Evolutionary conservation across 1,284 basidiomycete species (phyloP).

Genomic region (Fistulinella cinereoalba): DNA sequence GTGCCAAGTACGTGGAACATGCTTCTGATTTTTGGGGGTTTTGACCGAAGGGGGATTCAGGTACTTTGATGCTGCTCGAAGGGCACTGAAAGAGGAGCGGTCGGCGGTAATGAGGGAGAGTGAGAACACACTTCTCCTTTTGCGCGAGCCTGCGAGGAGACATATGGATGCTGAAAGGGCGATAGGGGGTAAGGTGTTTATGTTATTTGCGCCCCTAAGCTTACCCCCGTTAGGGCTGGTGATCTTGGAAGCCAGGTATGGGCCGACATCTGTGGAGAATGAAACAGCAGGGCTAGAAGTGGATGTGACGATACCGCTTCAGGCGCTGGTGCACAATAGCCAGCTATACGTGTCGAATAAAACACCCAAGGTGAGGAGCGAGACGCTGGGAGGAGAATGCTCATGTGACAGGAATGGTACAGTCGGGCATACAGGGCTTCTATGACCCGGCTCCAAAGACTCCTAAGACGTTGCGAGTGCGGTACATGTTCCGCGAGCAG

Average conservation of each 20-base stretch:
- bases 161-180: conserved; percentile 42
- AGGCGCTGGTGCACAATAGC: conserved; percentile 77
- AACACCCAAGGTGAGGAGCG: conserved; percentile 60
- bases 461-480: conserved; percentile 64
- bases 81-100: conserved; percentile 56
- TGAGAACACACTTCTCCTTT: conserved; percentile 46
- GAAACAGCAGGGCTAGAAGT: conserved; percentile 54
- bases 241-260: conserved; percentile 64
- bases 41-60: conserved; percentile 36
- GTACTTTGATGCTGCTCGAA: conserved; percentile 50
- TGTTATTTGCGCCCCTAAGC: conserved; percentile 1
- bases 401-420: too few relatives aligned
- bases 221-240: conserved; percentile 52
- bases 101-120: conserved; percentile 56
- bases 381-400: conserved; percentile 9
- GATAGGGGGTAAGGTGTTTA: conserved; percentile 29
- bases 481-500: conserved; percentile 75
- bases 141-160: conserved; percentile 45
- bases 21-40: conserved; percentile 7
- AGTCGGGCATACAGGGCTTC: conserved; percentile 73
- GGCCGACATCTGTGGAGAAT: conserved; percentile 43
- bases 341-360: conserved; percentile 80
- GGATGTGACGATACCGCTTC: conserved; percentile 78
- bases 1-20: conserved; percentile 33
- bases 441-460: conserved; percentile 70